Base-by-base conservation (phyloP, 2,329 filamentous ascomycete genomes). In the Exophiala alcalophila region DNA sequence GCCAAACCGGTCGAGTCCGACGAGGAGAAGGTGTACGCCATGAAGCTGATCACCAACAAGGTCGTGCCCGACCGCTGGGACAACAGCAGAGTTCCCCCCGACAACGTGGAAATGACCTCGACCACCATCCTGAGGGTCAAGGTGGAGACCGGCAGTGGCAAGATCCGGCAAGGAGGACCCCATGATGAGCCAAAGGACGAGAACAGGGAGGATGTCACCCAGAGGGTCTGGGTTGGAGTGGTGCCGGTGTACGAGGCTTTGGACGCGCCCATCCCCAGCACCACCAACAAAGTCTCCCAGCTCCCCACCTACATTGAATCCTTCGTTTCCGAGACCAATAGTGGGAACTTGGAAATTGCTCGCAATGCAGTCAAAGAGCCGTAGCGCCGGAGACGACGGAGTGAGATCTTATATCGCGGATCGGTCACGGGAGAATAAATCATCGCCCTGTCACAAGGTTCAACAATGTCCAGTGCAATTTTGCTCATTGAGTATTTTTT, bases 31-130 rank as follows among this genome's bases (percentile, higher is more conserved):
- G 61, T 86, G 4, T 92, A 78, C 67, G 87, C 86, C 5, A 84
- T 94, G 80, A 68, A 81, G 55, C 69, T 85, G 44, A 83, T 94
- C 60, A 94, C 87, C 2, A 76, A 94, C 61, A 73, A 76, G 25
- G 79, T 91, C 9, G 74, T 91, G 2, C 73, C 80, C 0, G 70
- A 72, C 9, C 78, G 87, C 4, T 94, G 85, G 80, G 69, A 73
- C 12, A 71, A 84, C 58, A 78, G 78, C 11, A 77, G 88, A 3
- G 68, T 80, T 4, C 86, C 86, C 4, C 86, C 86, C 1, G 84
- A 80, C 30, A 72, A 72, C 32, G 78, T 81, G 8, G 88, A 94
- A 70, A 76, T 92, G 71, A 78, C 80, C 47, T 81, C 77, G 45
- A 94, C 87, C 0, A 76, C 78, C 29, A 80, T 94, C 27, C 66